A percentile compares a stretch with the other conserved stretches of the same genome.
Evolutionary conservation across 2,329 filamentous ascomycete genomes (phyloP).

Genomic region (Trichoderma atrobrunneum): DNA sequence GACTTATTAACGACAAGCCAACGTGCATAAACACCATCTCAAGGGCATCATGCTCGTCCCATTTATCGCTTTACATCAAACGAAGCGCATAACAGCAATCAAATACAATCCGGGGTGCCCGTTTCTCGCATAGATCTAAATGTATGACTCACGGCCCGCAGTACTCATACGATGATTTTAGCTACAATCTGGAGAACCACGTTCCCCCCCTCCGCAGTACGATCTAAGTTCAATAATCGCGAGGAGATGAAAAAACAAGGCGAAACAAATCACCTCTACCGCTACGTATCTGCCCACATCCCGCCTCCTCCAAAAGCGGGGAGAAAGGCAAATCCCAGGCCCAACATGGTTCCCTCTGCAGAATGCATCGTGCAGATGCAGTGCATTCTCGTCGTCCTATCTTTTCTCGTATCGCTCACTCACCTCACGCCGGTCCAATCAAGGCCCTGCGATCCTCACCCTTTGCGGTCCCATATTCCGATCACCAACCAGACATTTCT

Average conservation of each 20-base stretch:
- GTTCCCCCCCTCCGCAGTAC: not conserved
- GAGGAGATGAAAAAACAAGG: not conserved
- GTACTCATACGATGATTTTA: not conserved
- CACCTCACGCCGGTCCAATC: not conserved
- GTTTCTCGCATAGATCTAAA: not conserved
- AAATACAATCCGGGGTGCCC: not conserved
- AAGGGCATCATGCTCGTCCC: not conserved
- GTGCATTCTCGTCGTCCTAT: not conserved
- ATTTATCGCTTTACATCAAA: not conserved
- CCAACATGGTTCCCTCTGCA: not conserved
- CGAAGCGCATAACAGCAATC: not conserved
- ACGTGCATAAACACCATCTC: not conserved
- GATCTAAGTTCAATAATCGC: not conserved
- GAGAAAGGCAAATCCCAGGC: not conserved
- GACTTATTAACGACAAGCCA: not conserved
- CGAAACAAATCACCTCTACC: not conserved
- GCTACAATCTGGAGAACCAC: not conserved
- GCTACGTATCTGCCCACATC: not conserved
- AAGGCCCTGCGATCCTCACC: not conserved
- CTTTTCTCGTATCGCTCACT: not conserved
- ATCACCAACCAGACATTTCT: not conserved
- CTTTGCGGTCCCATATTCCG: not conserved
- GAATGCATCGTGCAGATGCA: not conserved
- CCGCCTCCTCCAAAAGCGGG: slow-evolving; percentile 1
- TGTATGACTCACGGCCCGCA: not conserved